A percentile compares a stretch with the other conserved stretches of the same genome.
Conservation (phyloP, 345 rosid species). For the Eucalyptus dawsonii region DNA sequence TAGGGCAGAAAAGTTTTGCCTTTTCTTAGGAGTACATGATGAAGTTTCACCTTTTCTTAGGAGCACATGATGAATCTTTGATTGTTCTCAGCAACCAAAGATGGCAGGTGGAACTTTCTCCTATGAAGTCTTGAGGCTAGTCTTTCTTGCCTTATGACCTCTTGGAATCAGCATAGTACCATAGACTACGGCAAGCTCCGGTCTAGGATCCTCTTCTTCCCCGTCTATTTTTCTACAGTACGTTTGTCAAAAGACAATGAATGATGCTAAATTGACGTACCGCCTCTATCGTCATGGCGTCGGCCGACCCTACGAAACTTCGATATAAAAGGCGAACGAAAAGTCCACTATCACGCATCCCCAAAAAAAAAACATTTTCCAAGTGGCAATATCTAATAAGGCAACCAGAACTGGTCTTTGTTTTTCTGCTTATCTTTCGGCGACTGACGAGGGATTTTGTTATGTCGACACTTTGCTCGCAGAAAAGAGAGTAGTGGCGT, state of each 20-base stretch:
- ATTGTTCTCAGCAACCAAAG: neutral
- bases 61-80: neutral
- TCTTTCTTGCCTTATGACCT: neutral
- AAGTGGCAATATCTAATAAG: neutral
- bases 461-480: neutral
- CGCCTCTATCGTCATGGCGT: neutral
- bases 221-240: neutral
- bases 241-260: neutral
- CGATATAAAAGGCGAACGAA: neutral
- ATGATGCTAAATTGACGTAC: neutral
- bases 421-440: neutral
- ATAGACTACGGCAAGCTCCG: neutral
- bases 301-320: neutral
- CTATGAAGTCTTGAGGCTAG: neutral
- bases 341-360: neutral
- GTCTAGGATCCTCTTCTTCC: neutral
- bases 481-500: neutral
- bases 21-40: neutral
- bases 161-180: neutral
- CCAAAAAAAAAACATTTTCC: neutral
- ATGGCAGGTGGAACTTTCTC: neutral
- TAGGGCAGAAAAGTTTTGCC: neutral
- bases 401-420: neutral
- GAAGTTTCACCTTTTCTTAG: neutral
- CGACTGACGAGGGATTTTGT: neutral